Base-by-base conservation (phyloP, 139 green algal genomes). In the Asterochloris sp. region DNA sequence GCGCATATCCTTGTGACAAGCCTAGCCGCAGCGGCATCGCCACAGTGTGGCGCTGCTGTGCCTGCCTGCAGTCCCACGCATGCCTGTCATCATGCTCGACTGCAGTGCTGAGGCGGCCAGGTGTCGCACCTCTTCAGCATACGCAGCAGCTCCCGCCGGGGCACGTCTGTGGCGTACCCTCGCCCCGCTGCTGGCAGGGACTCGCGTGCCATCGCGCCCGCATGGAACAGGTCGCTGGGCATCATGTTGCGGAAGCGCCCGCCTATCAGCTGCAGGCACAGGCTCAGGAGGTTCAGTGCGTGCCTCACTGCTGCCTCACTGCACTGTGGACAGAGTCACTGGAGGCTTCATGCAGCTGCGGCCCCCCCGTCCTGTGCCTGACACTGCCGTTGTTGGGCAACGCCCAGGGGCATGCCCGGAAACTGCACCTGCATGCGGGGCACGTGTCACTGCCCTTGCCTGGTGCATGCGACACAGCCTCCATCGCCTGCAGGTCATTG, bases 181-280 rank as follows among this genome's bases (percentile, higher is more conserved):
- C 81, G 81, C 12, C 88, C 88, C 11, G 73, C 63, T 12, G 92
- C 89, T 16, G 92, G 90, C 29, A 95, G 76, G 26, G 87, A 93
- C 74, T 91, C 85, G 13, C 77, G 79, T 13, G 91, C 91, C 24
- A 91, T 85, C 15, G 93, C 93, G 13, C 93, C 93, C 0, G 86
- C 85, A 68, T 89, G 84, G 26, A 83, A 79, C 26, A 96, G 81
- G 86, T 95, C 86, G 74, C 88, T 94, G n/a, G 93, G 92, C 88
- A 96, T 89, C n/a, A 94, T 27, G 29, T 73, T 90, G 27, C 88
- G 78, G 79, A 93, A 94, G 21, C 86, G 83, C 6, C 92, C 91
- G 13, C 92, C 91, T 83, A 94, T 85, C 14, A 86, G 76, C 85
- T 90, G 77, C 62, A 74, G 66, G 17, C 66, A 71, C 66, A 71